Evolutionary conservation across 2,329 filamentous ascomycete genomes (phyloP), one percentile per base, ranked within the genome.

Genomic region (Colletotrichum gigasporum): DNA sequence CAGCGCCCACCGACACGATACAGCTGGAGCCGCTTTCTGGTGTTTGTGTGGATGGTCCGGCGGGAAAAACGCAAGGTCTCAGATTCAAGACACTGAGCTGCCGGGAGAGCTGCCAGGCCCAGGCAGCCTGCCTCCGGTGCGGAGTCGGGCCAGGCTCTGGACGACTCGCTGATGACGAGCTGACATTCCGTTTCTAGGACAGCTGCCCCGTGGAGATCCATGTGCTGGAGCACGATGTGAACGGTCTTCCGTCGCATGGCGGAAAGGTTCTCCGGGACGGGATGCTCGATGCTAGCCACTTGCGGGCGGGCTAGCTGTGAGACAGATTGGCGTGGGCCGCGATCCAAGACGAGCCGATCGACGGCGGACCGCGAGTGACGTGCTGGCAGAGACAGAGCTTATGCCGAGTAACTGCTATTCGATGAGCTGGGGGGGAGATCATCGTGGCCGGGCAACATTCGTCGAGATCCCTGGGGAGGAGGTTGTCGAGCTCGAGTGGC

Each of bases 281-380:
- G 28, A 51, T 22, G 47, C 32, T 35, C 47, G 47, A 51, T 24
- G n/a, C 47, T 20, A 22, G 7, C 18, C 30, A 26, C n/a, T 35
- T 37, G 20, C 39, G 20, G 18, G 47, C 20, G 47, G 30, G 47
- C 14, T 35, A 34, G 26, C 12, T 18, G 47, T 51, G 35, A 63
- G 59, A 63, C 53, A 58, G 37, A 37, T 41, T 54, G 48, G 47
- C 57, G 34, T 30, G 51, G 44, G 52, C 20, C 45, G 35, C 44
- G 42, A 51, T 42, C 22, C 30, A 37, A 14, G 39, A 52, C 32
- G 26, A 26, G 24, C 12, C 18, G 52, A 26, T 39, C 35, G 10
- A 12, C n/a, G 51, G 18, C 11, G 39, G 5, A 20, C 2, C 35
- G n/a, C 7, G 5, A 5, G 12, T 26, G 44, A 30, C n/a, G 30